Evolutionary conservation across 306 rosid genomes (phyloP).

Genomic region (Pterocarpus santalinus): DNA sequence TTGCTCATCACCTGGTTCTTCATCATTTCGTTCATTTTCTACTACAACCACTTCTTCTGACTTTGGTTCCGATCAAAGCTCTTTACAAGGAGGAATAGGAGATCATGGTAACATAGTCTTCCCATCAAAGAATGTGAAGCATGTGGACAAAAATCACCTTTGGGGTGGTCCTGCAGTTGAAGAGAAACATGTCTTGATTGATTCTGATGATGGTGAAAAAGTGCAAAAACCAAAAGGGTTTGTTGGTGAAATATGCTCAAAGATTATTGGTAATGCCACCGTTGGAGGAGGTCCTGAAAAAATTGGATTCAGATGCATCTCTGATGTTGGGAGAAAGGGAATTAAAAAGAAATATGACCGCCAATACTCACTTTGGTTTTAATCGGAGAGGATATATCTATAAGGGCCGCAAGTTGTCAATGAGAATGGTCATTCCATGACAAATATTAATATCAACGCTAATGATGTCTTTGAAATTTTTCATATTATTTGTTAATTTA

Average conservation of each 20-base stretch:
- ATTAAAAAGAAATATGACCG: conserved; percentile 53
- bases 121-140: conserved; percentile 5
- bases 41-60: conserved; percentile 43
- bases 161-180: conserved; percentile 55
- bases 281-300: conserved; percentile 27
- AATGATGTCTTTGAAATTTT: background rate
- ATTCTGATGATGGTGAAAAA: conserved; percentile 48
- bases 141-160: conserved; percentile 42
- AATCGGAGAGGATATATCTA: background rate
- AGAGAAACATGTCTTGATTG: conserved; percentile 57
- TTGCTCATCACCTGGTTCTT: conserved; percentile 44
- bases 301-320: conserved; percentile 57
- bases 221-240: conserved; percentile 57
- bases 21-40: conserved; percentile 64
- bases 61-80: conserved; percentile 17
- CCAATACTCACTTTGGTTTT: conserved; percentile 66
- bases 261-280: conserved; percentile 46
- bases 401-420: background rate
- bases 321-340: conserved; percentile 61
- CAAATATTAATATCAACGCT: background rate
- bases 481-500: background rate
- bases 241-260: conserved; percentile 59
- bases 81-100: background rate
- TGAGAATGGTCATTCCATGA: background rate
- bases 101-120: background rate